Evolutionary conservation across 345 rosid species (phyloP).

Genomic region (Gynandropsis gynandra): DNA sequence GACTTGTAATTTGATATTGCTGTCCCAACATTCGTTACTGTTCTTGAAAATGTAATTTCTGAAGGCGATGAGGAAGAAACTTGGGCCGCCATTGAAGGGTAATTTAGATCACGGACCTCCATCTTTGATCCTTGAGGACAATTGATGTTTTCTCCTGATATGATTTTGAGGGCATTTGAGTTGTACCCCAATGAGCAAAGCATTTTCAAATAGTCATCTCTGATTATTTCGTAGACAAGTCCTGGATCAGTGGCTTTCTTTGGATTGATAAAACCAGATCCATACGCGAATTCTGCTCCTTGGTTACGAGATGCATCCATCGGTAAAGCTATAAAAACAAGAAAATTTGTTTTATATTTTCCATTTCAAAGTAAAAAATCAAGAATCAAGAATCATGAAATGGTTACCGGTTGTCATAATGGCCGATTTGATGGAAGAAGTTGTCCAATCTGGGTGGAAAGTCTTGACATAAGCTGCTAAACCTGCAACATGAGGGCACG

Average conservation of each 20-base stretch:
- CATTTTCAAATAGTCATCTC: slow-evolving; percentile 33
- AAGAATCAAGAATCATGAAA: background rate
- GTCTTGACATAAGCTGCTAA: slow-evolving; percentile 46
- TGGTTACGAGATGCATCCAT: slow-evolving; percentile 25
- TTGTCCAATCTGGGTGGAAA: slow-evolving; percentile 34
- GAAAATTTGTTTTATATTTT: background rate
- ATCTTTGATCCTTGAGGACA: slow-evolving; percentile 21
- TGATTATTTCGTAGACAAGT: slow-evolving; percentile 30
- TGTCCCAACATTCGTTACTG: slow-evolving; percentile 33
- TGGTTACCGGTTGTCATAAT: slow-evolving; percentile 75
- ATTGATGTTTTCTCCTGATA: slow-evolving; percentile 25
- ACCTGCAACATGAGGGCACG: slow-evolving; percentile 66
- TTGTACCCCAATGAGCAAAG: slow-evolving; percentile 32
- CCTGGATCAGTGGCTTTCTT: slow-evolving; percentile 32
- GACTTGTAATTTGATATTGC: slow-evolving; percentile 25
- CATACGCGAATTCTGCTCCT: slow-evolving; percentile 42
- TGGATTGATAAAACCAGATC: slow-evolving; percentile 38
- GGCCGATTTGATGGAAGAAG: slow-evolving; percentile 60
- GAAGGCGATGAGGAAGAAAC: slow-evolving; percentile 13
- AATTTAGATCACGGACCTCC: slow-evolving; percentile 27
- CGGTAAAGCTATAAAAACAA: slow-evolving; percentile 22
- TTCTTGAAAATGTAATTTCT: slow-evolving; percentile 24
- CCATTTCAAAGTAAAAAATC: background rate
- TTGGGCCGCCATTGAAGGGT: slow-evolving; percentile 33
- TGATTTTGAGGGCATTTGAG: background rate